phyloP scores from a whole-genome alignment of 225 moss, liverwort and hornwort genomes.

The Polytrichum commune region DNA sequence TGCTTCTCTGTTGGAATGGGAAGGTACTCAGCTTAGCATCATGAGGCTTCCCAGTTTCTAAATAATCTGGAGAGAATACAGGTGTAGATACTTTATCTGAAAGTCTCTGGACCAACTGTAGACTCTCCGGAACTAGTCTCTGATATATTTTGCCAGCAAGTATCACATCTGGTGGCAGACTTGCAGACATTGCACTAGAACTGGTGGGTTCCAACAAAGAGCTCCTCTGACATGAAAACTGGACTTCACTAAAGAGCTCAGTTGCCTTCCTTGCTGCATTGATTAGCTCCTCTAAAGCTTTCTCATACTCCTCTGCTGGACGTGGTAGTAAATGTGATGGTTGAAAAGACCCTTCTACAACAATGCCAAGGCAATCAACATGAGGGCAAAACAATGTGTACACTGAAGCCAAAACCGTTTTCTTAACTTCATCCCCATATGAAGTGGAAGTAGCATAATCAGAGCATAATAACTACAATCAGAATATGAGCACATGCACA shows the following conservation, averaged over 20 bases:
- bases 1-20: slow-evolving; percentile 20
- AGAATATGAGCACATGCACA: no score
- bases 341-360: slow-evolving; percentile 24
- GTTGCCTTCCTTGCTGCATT: slow-evolving; percentile 58
- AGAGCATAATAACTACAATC: no score
- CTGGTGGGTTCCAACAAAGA: background rate
- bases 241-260: slow-evolving; percentile 50
- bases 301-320: slow-evolving; percentile 52
- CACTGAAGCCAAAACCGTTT: no score
- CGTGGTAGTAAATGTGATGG: slow-evolving; percentile 37
- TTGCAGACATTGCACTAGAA: slow-evolving; percentile 16
- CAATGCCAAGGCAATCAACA: background rate
- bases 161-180: slow-evolving; percentile 26
- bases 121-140: slow-evolving; percentile 29
- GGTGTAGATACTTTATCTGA: slow-evolving; percentile 30
- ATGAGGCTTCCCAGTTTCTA: slow-evolving; percentile 23
- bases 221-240: slow-evolving; percentile 27
- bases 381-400: no score
- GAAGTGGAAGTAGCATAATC: no score
- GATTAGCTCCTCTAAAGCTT: slow-evolving; percentile 51
- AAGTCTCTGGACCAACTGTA: slow-evolving; percentile 45
- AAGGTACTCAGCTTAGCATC: slow-evolving; percentile 11
- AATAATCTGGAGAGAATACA: slow-evolving; percentile 17
- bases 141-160: slow-evolving; percentile 32
- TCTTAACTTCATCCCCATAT: no score